Conservation (phyloP, 805 yeast genomes). For the Saccharomycopsis malanga region DNA sequence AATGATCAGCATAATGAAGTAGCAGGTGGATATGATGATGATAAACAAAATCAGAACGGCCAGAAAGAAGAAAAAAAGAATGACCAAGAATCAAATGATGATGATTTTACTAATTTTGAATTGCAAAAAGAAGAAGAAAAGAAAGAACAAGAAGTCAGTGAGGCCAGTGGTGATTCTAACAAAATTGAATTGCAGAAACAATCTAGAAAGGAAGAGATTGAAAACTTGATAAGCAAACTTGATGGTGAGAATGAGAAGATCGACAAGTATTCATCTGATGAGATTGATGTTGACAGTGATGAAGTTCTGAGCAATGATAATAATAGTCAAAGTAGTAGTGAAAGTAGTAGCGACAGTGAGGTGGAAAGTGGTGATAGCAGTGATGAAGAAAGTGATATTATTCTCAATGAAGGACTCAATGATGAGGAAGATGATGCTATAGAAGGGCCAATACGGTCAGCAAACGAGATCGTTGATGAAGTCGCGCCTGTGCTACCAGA, state of each 20-base stretch:
- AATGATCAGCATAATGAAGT: too few species aligned
- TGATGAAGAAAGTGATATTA: constrained; percentile 25
- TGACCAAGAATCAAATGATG: too few species aligned
- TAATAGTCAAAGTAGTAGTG: constrained; percentile 14
- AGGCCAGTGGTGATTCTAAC: not conserved
- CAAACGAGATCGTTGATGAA: constrained; percentile 69
- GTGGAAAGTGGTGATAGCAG: constrained; percentile 27
- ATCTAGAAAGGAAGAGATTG: constrained; percentile 7
- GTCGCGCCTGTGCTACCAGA: constrained; percentile 60
- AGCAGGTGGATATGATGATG: too few species aligned
- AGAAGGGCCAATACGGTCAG: constrained; percentile 66
- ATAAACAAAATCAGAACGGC: too few species aligned
- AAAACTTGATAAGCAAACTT: not conserved
- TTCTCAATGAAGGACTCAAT: constrained; percentile 23
- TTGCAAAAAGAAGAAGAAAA: too few species aligned
- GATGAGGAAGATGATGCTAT: constrained; percentile 38
- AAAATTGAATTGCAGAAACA: constrained; percentile 1
- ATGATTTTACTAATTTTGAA: too few species aligned
- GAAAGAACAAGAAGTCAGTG: too few species aligned
- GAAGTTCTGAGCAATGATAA: not conserved
- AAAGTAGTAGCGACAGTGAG: constrained; percentile 27
- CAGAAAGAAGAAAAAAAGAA: too few species aligned
- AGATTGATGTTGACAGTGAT: constrained; percentile 1
- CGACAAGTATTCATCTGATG: constrained; percentile 6
- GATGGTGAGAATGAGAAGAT: not conserved